phyloP scores from a whole-genome alignment of 768 basidiomycete genomes.

The Tremella fuciformis region DNA sequence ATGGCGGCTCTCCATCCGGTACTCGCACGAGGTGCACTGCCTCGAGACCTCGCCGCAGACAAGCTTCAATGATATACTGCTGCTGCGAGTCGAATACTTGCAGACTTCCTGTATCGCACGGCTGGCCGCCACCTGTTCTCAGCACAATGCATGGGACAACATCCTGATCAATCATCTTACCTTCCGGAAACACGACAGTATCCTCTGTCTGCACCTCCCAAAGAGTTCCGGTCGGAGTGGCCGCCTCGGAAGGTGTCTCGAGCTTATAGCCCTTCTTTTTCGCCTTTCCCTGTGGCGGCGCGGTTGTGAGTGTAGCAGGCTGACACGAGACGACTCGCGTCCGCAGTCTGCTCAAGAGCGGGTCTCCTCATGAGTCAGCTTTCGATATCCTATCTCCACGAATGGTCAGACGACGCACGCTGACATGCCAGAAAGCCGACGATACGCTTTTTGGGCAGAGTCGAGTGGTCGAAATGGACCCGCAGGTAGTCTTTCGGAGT shows the following conservation, averaged over 20 bases:
- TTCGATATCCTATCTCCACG: background rate
- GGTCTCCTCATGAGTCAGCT: slow-evolving; percentile 33
- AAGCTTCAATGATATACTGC: slow-evolving; percentile 35
- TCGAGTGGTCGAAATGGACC: slow-evolving; percentile 41
- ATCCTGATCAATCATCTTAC: slow-evolving; percentile 19
- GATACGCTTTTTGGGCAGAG: slow-evolving; percentile 38
- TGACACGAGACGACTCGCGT: slow-evolving; percentile 28
- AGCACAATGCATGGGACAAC: background rate
- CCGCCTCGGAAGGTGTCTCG: background rate
- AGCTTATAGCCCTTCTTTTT: slow-evolving; percentile 28
- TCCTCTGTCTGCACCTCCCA: slow-evolving; percentile 48
- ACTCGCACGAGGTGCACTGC: slow-evolving; percentile 45
- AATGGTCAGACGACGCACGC: slow-evolving; percentile 27
- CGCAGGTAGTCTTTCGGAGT: slow-evolving; percentile 46
- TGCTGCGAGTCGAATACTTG: slow-evolving; percentile 11
- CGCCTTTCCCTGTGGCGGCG: slow-evolving; percentile 35
- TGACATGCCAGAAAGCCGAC: slow-evolving; percentile 52
- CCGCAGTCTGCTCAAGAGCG: slow-evolving; percentile 27
- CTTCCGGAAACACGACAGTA: slow-evolving; percentile 51
- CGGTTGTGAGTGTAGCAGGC: slow-evolving; percentile 28
- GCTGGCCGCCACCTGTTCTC: slow-evolving; percentile 48
- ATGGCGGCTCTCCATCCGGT: slow-evolving; percentile 12
- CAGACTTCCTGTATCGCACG: slow-evolving; percentile 43
- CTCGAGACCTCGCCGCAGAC: slow-evolving; percentile 36
- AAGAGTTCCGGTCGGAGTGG: slow-evolving; percentile 20